phyloP scores from a whole-genome alignment of 257 asterid species.

The Solanum appendiculatum region DNA sequence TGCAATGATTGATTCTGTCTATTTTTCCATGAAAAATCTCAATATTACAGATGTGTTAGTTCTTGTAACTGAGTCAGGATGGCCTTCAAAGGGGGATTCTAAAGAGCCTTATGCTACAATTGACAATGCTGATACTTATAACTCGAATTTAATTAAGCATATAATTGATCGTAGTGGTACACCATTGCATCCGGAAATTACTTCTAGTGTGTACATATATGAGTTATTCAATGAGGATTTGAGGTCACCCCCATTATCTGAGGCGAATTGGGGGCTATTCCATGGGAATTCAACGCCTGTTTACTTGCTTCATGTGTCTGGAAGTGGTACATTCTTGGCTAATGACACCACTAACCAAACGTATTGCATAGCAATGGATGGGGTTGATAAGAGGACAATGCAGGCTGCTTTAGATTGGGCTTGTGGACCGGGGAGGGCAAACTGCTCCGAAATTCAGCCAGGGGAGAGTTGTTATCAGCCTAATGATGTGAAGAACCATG shows the following conservation, averaged over 20 bases:
- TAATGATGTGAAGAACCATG: conserved; percentile 74
- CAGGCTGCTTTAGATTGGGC: conserved; percentile 99
- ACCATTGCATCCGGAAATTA: conserved; percentile 83
- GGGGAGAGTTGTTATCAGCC: conserved; percentile 96
- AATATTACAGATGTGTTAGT: conserved; percentile 69
- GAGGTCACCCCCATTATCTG: conserved; percentile 79
- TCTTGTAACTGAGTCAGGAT: conserved; percentile 78
- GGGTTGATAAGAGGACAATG: conserved; percentile 52
- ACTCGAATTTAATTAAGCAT: conserved; percentile 85
- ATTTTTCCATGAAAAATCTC: conserved; percentile 85
- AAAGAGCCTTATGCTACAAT: conserved; percentile 90
- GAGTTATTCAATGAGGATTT: conserved; percentile 94
- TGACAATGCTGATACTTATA: conserved; percentile 78
- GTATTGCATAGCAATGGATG: conserved; percentile 70
- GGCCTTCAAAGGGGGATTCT: conserved; percentile 93
- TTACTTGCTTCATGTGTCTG: conserved; percentile 87
- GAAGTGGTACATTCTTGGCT: conserved; percentile 88
- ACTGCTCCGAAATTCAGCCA: conserved; percentile 90
- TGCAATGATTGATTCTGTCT: conserved; percentile 93
- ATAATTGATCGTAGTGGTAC: conserved; percentile 65
- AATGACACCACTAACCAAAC: conserved; percentile 87
- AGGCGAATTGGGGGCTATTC: conserved; percentile 92
- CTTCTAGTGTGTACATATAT: conserved; percentile 70
- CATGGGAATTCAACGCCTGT: conserved; percentile 80
- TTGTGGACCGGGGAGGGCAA: conserved; percentile 96